Percentiles rank a stretch among this genome's conserved stretches.
These are phyloP conservation scores for Aspergillus asperescens DNA, from an alignment of 495 filamentous ascomycete species.

Conservation along the genomic window DNA sequence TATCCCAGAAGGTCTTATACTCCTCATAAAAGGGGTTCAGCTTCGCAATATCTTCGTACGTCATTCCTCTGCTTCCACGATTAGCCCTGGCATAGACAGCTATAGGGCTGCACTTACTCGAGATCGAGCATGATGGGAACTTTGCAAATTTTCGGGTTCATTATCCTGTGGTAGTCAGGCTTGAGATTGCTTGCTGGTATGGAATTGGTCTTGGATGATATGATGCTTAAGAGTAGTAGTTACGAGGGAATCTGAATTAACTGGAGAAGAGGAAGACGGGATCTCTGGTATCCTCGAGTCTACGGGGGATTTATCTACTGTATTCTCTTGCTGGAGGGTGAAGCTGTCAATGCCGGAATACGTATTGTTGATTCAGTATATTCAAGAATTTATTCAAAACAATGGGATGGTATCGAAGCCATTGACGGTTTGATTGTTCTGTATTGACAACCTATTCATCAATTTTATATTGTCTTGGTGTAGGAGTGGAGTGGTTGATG, in stretches of 20 bases:
- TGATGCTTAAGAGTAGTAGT: background rate
- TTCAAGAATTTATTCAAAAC: background rate
- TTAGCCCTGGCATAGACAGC: slow-evolving; percentile 10
- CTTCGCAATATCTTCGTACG: slow-evolving; percentile 28
- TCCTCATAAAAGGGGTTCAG: slow-evolving; percentile 33
- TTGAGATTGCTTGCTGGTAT: background rate
- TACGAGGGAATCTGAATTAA: background rate
- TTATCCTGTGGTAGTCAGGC: background rate
- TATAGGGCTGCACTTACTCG: slow-evolving; percentile 14
- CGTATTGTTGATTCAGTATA: slow-evolving; percentile 2
- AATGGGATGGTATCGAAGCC: background rate
- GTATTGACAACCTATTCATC: background rate
- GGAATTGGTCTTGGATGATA: background rate
- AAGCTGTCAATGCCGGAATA: background rate
- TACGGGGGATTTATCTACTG: background rate
- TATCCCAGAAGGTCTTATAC: slow-evolving; percentile 19
- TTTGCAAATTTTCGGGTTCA: slow-evolving; percentile 7
- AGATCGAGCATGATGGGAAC: slow-evolving; percentile 15
- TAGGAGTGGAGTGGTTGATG: background rate
- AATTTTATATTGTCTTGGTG: background rate
- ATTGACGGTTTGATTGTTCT: background rate
- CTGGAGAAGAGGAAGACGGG: background rate
- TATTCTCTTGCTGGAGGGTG: background rate
- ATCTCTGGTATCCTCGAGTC: background rate
- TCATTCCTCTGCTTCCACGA: slow-evolving; percentile 14